Conservation (phyloP, 1,284 basidiomycete species). For the Cystobasidium slooffiae region DNA sequence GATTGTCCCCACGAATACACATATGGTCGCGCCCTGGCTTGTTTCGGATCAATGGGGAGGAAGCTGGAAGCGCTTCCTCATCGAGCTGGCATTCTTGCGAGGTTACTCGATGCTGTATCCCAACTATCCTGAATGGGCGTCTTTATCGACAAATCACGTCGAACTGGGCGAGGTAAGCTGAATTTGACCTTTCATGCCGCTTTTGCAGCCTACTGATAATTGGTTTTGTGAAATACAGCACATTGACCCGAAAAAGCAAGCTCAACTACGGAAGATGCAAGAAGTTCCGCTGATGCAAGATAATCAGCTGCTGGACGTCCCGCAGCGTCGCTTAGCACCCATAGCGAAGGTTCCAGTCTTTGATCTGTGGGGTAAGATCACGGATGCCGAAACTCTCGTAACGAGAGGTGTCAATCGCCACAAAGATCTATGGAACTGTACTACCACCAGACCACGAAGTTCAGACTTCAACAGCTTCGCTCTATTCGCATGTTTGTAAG, state of each 20-base stretch:
- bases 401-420: conserved; percentile 56
- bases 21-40: conserved; percentile 37
- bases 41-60: conserved; percentile 46
- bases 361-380: conserved; percentile 68
- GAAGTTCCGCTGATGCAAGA: conserved; percentile 68
- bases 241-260: conserved; percentile 60
- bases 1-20: conserved; percentile 50
- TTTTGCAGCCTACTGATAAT: neutral
- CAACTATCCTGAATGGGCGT: conserved; percentile 43
- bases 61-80: conserved; percentile 49
- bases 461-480: conserved; percentile 35
- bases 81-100: conserved; percentile 47
- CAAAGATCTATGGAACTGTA: conserved; percentile 34
- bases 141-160: conserved; percentile 47
- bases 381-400: conserved; percentile 59
- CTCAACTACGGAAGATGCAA: conserved; percentile 64
- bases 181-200: neutral
- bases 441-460: conserved; percentile 4
- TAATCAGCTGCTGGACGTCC: conserved; percentile 64
- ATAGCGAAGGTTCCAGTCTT: conserved; percentile 67
- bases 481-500: conserved; percentile 22
- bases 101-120: conserved; percentile 49
- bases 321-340: conserved; percentile 62
- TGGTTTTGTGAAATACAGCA: conserved; percentile 57
- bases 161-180: conserved; percentile 44